Conservation (phyloP, 148 eudicot species). For the Vaccinium myrtillus region DNA sequence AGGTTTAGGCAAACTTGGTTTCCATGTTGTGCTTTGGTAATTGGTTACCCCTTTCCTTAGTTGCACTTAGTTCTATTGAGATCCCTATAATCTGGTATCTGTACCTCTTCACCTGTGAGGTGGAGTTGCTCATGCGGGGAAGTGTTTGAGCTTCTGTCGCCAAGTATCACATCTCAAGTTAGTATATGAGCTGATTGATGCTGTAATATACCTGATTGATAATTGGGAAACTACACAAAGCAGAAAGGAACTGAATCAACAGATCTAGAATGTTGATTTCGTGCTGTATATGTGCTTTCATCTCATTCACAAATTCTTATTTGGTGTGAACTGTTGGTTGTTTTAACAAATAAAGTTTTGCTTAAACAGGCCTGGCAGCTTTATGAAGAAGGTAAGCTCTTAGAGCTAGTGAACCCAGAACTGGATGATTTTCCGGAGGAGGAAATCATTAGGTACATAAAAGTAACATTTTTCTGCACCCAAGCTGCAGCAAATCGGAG, state of each 20-base stretch:
- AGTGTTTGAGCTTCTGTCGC: not conserved
- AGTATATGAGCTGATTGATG: not conserved
- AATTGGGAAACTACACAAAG: not conserved
- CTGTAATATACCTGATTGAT: not conserved
- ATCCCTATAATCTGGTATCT: not conserved
- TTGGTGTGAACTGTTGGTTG: not conserved
- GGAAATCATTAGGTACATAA: constrained; percentile 57
- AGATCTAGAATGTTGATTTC: not conserved
- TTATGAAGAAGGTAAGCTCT: constrained; percentile 59
- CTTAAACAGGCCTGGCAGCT: constrained; percentile 77
- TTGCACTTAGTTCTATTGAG: not conserved
- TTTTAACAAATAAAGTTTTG: not conserved
- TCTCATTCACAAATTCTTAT: not conserved
- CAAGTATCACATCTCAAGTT: not conserved
- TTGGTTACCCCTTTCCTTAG: not conserved
- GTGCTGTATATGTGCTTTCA: not conserved
- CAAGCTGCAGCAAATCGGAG: constrained; percentile 74
- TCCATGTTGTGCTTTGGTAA: not conserved
- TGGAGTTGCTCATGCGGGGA: not conserved
- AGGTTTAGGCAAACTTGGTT: not conserved
- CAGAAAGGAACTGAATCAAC: not conserved
- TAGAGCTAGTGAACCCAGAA: constrained; percentile 77
- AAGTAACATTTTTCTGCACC: constrained; percentile 84
- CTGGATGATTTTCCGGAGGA: constrained; percentile 60
- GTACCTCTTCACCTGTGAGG: not conserved